These are phyloP conservation scores for Trifolium fragiferum DNA, from an alignment of 306 rosid species.

Conservation along the genomic window DNA sequence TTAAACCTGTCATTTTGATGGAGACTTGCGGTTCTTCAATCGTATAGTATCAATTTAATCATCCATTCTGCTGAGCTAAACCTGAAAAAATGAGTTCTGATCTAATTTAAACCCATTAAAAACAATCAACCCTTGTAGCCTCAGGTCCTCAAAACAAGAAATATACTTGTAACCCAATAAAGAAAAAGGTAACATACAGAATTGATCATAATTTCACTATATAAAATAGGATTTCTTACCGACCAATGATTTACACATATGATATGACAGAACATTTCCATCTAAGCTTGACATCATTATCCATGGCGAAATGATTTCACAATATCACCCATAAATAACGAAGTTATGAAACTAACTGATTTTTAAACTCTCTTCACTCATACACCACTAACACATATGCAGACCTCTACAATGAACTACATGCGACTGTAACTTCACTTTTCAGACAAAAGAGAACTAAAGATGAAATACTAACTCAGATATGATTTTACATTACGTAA, in stretches of 20 bases:
- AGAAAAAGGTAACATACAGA: too few species aligned
- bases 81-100: background rate
- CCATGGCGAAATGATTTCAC: background rate
- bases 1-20: background rate
- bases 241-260: too few species aligned
- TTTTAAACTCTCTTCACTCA: background rate
- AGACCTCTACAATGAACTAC: background rate
- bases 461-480: background rate
- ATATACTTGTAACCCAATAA: too few species aligned
- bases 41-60: too few species aligned
- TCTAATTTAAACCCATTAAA: too few species aligned
- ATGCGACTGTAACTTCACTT: background rate
- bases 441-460: background rate
- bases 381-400: background rate
- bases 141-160: too few species aligned
- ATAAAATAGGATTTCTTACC: too few species aligned
- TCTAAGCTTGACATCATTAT: background rate
- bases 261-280: too few species aligned
- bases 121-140: too few species aligned
- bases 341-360: background rate
- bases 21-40: background rate
- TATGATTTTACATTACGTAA: background rate
- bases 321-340: background rate
- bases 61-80: background rate
- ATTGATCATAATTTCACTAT: too few species aligned